Conservation (phyloP, 257 asterid genomes). For the Solanum chiquidenum region DNA sequence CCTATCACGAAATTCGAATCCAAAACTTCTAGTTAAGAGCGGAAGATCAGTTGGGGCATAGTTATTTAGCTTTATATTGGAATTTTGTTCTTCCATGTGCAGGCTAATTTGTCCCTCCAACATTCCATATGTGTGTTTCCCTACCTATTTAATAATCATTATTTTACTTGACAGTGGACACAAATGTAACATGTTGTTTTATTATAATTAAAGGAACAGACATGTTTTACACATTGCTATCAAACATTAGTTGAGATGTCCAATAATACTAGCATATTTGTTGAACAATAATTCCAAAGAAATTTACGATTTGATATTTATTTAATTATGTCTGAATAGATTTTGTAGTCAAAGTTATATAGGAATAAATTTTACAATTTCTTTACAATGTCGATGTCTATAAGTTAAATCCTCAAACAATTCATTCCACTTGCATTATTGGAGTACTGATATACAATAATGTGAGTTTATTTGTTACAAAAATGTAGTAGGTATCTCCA, state of each 20-base stretch:
- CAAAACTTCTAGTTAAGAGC: neutral
- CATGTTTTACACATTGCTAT: neutral
- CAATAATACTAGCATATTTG: neutral
- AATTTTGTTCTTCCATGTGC: neutral
- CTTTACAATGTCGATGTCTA: neutral
- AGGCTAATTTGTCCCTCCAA: neutral
- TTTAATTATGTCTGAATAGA: neutral
- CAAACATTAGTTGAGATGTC: neutral
- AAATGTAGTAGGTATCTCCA: conserved; percentile 38
- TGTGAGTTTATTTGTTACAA: conserved; percentile 6
- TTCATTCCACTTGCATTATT: neutral
- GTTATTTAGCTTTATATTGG: neutral
- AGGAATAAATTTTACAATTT: neutral
- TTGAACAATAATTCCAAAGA: neutral
- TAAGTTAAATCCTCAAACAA: neutral
- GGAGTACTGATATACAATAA: neutral
- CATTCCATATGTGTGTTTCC: neutral
- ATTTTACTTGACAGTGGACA: neutral
- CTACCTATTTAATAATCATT: neutral
- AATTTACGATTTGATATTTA: neutral
- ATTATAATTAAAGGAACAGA: neutral
- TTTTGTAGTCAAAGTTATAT: neutral
- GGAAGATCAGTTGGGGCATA: neutral
- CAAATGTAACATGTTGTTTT: neutral
- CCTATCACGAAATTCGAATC: neutral